These are phyloP conservation scores for Colletotrichum truncatum DNA, from an alignment of 2,329 filamentous ascomycete genomes.

Conservation along the genomic window DNA sequence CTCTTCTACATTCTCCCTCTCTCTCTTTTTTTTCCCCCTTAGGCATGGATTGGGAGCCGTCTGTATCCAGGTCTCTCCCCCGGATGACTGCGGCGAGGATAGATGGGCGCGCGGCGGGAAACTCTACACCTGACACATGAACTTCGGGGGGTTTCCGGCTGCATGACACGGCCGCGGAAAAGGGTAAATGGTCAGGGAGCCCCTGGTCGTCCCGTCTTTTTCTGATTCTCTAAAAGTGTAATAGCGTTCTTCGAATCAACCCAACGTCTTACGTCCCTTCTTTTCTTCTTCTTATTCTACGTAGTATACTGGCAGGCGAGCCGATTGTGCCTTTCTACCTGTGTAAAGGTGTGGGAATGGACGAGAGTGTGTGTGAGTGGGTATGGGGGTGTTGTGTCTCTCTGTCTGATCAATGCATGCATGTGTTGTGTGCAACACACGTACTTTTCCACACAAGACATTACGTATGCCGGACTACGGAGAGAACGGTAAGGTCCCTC, in stretches of 20 bases:
- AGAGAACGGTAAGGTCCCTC: not conserved
- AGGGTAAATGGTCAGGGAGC: conserved; percentile 6
- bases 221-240: not conserved
- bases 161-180: conserved; percentile 16
- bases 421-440: conserved; percentile 5
- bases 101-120: conserved; percentile 6
- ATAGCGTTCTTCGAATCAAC: conserved; percentile 9
- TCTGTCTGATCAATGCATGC: conserved; percentile 21
- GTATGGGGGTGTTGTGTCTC: not conserved
- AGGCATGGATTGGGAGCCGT: not conserved
- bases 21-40: too few relatives aligned
- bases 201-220: conserved; percentile 24
- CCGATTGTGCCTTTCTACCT: conserved; percentile 15
- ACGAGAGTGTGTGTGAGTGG: not conserved
- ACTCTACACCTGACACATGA: conserved; percentile 26
- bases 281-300: not conserved
- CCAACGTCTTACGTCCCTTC: conserved; percentile 26
- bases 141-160: conserved; percentile 4
- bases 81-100: not conserved
- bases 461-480: conserved; percentile 4
- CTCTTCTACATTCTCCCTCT: too few relatives aligned
- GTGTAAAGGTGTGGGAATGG: too few relatives aligned
- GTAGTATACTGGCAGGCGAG: conserved; percentile 4
- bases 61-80: not conserved
- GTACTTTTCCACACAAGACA: not conserved